These are phyloP conservation scores for Neolecta irregularis DNA, from an alignment of 1,139 yeast genomes.

Conservation along the genomic window DNA sequence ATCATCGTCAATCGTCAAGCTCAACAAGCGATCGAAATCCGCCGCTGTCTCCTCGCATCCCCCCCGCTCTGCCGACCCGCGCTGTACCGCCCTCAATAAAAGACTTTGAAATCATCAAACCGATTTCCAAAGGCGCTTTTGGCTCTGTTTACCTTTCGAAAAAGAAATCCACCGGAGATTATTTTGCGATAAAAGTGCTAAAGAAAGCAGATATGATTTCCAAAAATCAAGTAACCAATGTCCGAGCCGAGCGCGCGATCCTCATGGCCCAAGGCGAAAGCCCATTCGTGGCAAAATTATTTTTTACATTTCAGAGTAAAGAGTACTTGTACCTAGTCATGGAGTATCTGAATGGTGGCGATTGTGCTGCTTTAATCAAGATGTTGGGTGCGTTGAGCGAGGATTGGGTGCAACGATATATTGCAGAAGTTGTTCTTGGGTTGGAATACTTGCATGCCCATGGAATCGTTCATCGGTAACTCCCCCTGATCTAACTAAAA, in stretches of 20 bases:
- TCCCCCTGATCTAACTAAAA: background rate
- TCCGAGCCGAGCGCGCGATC: conserved; percentile 86
- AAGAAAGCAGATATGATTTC: conserved; percentile 93
- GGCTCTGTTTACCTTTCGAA: conserved; percentile 85
- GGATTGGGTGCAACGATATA: conserved; percentile 67
- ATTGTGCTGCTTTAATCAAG: conserved; percentile 72
- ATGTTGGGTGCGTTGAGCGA: conserved; percentile 68
- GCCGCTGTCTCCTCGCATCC: conserved; percentile 68
- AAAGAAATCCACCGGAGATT: conserved; percentile 76
- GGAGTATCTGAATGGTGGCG: conserved; percentile 96
- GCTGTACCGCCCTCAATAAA: conserved; percentile 49
- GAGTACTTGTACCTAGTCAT: conserved; percentile 82
- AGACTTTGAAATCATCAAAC: conserved; percentile 82
- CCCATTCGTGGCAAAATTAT: conserved; percentile 82
- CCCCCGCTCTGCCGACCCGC: conserved; percentile 39
- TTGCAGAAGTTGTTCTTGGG: conserved; percentile 82
- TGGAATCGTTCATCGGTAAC: conserved; percentile 69
- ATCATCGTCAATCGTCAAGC: conserved; percentile 16
- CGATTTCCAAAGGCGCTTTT: conserved; percentile 94
- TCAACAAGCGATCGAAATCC: conserved; percentile 20
- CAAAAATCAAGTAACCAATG: conserved; percentile 88
- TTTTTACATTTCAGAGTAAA: conserved; percentile 75
- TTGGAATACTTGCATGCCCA: conserved; percentile 75
- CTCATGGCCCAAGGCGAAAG: conserved; percentile 95
- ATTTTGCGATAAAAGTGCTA: conserved; percentile 88